A percentile compares a stretch with the other conserved stretches of the same genome.
These are phyloP conservation scores for Polyrhizophydium stewartii DNA, from an alignment of 371 early-diverging fungal genomes.

Conservation along the genomic window DNA sequence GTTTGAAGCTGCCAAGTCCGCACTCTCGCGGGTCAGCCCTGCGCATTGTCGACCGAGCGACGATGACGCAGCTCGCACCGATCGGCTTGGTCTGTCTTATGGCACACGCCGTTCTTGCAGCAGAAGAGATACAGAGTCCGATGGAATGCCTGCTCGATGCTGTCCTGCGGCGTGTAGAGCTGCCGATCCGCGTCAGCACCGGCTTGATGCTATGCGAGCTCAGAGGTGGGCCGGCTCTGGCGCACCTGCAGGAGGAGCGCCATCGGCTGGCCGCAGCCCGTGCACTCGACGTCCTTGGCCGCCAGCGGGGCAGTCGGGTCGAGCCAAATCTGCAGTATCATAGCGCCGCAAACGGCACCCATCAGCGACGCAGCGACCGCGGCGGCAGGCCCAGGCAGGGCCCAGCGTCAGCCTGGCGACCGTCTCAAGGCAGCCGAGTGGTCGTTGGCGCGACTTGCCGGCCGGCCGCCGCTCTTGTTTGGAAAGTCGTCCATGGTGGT, in stretches of 20 bases:
- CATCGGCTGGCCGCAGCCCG: conserved; percentile 78
- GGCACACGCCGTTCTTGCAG: conserved; percentile 83
- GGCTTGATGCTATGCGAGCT: no score
- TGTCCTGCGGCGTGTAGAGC: conserved; percentile 92
- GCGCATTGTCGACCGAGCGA: neutral
- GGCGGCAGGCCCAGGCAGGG: neutral
- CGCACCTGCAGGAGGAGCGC: conserved; percentile 75
- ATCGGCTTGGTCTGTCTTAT: conserved; percentile 30
- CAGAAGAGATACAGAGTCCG: conserved; percentile 85
- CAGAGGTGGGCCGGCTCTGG: no score
- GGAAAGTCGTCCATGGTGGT: conserved; percentile 51
- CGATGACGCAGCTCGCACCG: neutral
- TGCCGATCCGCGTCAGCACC: conserved; percentile 14
- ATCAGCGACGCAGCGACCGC: neutral
- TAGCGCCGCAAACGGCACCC: no score
- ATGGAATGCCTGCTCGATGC: conserved; percentile 81
- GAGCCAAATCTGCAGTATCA: conserved; percentile 85
- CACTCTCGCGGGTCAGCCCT: neutral
- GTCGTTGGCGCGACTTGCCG: conserved; percentile 47
- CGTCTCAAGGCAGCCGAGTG: neutral
- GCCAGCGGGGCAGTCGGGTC: conserved; percentile 66
- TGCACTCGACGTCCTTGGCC: conserved; percentile 63
- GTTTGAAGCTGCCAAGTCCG: conserved; percentile 67
- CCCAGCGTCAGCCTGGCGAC: neutral
- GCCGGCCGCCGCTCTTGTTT: conserved; percentile 85